Evolutionary conservation across 495 filamentous ascomycete genomes (phyloP), one percentile per base, ranked within the genome.

Genomic region (Aspergillus nanangensis): DNA sequence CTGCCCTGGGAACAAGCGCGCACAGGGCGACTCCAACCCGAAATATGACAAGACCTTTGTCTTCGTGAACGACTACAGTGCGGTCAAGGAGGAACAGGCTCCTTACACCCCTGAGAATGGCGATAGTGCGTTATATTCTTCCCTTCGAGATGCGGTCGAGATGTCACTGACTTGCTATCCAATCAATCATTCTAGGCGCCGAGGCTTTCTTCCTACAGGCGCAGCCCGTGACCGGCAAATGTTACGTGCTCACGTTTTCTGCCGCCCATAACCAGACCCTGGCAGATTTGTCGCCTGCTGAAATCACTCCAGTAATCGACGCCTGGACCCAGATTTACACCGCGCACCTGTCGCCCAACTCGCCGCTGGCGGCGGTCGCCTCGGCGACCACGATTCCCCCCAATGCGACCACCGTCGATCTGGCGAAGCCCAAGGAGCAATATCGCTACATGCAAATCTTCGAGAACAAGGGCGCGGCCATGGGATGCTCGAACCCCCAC

Each of bases 371-470:
- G 9, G 53, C 67, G 43, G 62, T 62, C 27, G 68, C 75, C 1
- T 55, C 71, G 9, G 55, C 77, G 2, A 70, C 72, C 3, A 70
- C 70, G 5, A 53, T 77, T 21, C 67, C 75, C 9, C 76, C 83
- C 11, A 45, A 61, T 23, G 56, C 72, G 50, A 71, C 77, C 50
- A 52, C 66, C 51, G 48, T 67, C 59, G 58, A 60, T 58, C 13
- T 74, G 55, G 41, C 65, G 14, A 69, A 72, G 24, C 81, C 90
- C 5, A 82, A 78, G 37, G 77, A 86, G 44, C 90, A 96, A 65
- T 89, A 94, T 56, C 80, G 83, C 37, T 97, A 95, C 66, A 96
- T 98, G 91, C 93, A 98, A 66, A 96, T 98, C 52, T 97, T 98
- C 50, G 93, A 98, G 69, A 98, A 98, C 73, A 98, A 98, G 71